phyloP scores from a whole-genome alignment of 768 basidiomycete species.

The Rhodotorula graminis region DNA sequence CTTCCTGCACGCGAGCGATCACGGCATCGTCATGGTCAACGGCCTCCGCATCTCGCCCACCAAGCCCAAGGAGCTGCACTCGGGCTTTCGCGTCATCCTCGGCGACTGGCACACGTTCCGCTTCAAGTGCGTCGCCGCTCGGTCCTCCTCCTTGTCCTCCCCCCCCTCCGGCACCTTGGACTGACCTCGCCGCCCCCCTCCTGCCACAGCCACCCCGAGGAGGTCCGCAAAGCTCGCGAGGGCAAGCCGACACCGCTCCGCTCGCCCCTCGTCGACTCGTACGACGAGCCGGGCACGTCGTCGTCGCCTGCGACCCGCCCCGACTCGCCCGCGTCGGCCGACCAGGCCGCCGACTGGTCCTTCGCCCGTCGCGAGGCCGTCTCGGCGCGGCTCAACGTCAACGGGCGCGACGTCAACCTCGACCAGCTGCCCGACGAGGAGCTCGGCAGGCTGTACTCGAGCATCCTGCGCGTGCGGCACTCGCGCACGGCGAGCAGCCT shows the following conservation, averaged over 20 bases:
- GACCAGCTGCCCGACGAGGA: constrained; percentile 93
- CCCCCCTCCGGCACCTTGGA: no score
- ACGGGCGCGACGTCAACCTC: constrained; percentile 76
- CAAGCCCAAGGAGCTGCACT: constrained; percentile 79
- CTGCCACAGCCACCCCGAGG: constrained; percentile 67
- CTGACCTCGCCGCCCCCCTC: not conserved
- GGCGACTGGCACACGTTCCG: constrained; percentile 97
- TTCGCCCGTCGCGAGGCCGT: constrained; percentile 94
- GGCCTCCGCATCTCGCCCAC: constrained; percentile 76
- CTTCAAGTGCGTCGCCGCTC: constrained; percentile 55
- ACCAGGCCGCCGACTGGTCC: constrained; percentile 91
- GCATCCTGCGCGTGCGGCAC: constrained; percentile 85
- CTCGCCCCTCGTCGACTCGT: constrained; percentile 54
- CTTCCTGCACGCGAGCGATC: constrained; percentile 67
- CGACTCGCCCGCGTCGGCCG: constrained; percentile 64
- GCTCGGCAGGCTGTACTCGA: constrained; percentile 65
- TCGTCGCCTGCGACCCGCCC: constrained; percentile 58
- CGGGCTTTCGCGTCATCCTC: constrained; percentile 93
- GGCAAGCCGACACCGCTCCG: constrained; percentile 50
- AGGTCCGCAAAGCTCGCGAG: constrained; percentile 84
- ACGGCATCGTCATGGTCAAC: constrained; percentile 87
- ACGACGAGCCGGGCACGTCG: constrained; percentile 54
- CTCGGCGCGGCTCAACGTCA: constrained; percentile 67
- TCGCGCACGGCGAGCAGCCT: constrained; percentile 62
- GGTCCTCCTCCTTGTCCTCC: no score